Evolutionary conservation across 78 protist species (phyloP), one percentile per base, ranked within the genome.

Genomic region (Isochrysis galbana): DNA sequence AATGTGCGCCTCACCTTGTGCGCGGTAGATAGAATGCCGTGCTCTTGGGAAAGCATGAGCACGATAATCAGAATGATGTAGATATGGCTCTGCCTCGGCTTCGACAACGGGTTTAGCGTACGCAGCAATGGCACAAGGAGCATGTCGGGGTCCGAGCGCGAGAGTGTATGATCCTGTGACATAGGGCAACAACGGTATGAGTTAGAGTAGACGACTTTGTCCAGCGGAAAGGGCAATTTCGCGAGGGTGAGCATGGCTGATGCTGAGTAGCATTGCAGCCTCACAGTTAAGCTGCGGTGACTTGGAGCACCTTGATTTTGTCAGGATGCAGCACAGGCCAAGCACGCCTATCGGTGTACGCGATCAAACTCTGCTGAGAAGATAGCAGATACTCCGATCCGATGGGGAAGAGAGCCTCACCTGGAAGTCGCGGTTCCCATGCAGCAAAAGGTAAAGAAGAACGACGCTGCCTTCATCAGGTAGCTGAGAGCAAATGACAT

Each of bases 401-500:
- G n/a, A n/a, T n/a, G n/a, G n/a, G n/a, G n/a, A n/a, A n/a, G n/a
- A n/a, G n/a, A n/a, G n/a, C n/a, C n/a, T n/a, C n/a, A n/a, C n/a
- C n/a, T n/a, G n/a, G n/a, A n/a, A n/a, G n/a, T n/a, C 61, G 61
- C 29, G 61, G 61, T 14, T 51, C 29, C 93, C 95, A 48, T 95
- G 95, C 70, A 95, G 95, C 54, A 95, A 54, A 67, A 91, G 94
- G 91, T 95, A 94, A 32, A 95, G 91, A 90, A 95, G 83, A 34
- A 95, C 44, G 38, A 34, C 10, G 67, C 45, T 0, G 39, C 34
- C 25, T 45, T 46, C 72, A 36, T 44, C 54, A 38, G 54, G 88
- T 36, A 80, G 88, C 55, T 3, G 39, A 34, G 88, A 1, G 55
- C 32, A 3, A 38, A 80, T 0, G 32, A 38, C 54, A 38, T 80